Percentiles rank a stretch among this genome's conserved stretches.
Conservation (phyloP, 1,284 basidiomycete species). For the Testicularia cyperi region DNA sequence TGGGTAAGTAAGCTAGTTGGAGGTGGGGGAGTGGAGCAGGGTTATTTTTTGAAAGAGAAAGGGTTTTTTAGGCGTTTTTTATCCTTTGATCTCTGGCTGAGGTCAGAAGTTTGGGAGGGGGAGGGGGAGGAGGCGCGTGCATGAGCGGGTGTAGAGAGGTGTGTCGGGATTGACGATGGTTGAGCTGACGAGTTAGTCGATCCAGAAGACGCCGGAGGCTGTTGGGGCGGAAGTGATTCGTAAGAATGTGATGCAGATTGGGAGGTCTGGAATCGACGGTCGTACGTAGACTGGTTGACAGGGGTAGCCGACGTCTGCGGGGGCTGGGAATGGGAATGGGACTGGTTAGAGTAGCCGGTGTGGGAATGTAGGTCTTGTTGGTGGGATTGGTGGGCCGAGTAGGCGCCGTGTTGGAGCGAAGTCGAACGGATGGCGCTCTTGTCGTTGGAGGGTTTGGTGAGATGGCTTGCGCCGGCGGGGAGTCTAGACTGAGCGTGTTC, state of each 20-base stretch:
- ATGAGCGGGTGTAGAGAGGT: constrained; percentile 1
- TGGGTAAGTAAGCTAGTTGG: constrained; percentile 1
- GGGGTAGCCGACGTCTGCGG: background rate
- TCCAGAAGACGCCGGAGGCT: too few species aligned
- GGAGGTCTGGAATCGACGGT: constrained; percentile 16
- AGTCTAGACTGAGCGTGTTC: constrained; percentile 1
- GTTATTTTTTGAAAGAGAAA: constrained; percentile 45
- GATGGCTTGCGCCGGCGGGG: constrained; percentile 18
- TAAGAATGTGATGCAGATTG: too few species aligned
- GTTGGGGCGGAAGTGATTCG: background rate
- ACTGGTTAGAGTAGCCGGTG: constrained; percentile 6
- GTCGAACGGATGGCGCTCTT: constrained; percentile 26
- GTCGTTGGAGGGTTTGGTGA: constrained; percentile 39
- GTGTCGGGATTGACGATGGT: constrained; percentile 4
- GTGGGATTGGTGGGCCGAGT: background rate
- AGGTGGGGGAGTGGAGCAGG: background rate
- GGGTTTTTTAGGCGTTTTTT: constrained; percentile 41
- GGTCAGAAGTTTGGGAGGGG: constrained; percentile 13
- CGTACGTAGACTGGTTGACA: constrained; percentile 13
- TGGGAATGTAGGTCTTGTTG: too few species aligned
- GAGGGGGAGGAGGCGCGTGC: constrained; percentile 10
- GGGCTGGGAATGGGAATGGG: background rate
- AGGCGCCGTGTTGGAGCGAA: constrained; percentile 16
- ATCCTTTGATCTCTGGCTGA: constrained; percentile 27
- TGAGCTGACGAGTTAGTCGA: background rate